Percentiles rank a stretch among this genome's conserved stretches.
phyloP scores from a whole-genome alignment of 2,329 filamentous ascomycete genomes.

The Aureobasidium leucospermi region DNA sequence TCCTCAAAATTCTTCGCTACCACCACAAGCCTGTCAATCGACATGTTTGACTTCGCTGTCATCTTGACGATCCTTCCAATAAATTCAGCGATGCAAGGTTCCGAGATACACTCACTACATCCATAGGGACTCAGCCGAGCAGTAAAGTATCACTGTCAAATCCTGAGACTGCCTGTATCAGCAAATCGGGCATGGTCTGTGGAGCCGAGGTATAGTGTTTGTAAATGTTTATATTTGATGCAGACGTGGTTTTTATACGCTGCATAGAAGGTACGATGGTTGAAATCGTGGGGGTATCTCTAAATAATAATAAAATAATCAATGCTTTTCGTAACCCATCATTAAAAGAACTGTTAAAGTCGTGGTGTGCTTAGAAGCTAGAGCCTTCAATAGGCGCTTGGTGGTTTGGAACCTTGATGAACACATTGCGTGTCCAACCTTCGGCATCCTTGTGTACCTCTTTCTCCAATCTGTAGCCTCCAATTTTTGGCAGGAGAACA shows the following conservation, averaged over 20 bases:
- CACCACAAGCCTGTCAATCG: neutral
- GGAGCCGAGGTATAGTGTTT: too few species aligned
- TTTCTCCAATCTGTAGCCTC: conserved; percentile 29
- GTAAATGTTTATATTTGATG: neutral
- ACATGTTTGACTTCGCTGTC: neutral
- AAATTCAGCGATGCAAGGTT: neutral
- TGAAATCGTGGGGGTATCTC: conserved; percentile 11
- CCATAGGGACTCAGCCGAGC: neutral
- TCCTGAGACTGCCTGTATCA: too few species aligned
- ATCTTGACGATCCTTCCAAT: neutral
- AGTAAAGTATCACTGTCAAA: neutral
- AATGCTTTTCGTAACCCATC: conserved; percentile 11
- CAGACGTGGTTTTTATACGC: neutral
- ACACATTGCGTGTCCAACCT: conserved; percentile 31
- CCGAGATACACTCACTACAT: neutral
- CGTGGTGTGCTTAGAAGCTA: neutral
- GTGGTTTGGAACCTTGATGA: conserved; percentile 9
- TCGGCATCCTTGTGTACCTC: conserved; percentile 28
- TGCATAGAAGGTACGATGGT: conserved; percentile 5
- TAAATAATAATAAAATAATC: neutral
- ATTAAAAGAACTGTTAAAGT: conserved; percentile 9
- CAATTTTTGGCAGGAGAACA: conserved; percentile 39
- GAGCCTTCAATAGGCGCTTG: neutral
- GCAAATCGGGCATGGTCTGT: too few species aligned
- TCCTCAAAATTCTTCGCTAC: neutral